phyloP scores from a whole-genome alignment of 768 basidiomycete species.

The Strobilomyces confusus region DNA sequence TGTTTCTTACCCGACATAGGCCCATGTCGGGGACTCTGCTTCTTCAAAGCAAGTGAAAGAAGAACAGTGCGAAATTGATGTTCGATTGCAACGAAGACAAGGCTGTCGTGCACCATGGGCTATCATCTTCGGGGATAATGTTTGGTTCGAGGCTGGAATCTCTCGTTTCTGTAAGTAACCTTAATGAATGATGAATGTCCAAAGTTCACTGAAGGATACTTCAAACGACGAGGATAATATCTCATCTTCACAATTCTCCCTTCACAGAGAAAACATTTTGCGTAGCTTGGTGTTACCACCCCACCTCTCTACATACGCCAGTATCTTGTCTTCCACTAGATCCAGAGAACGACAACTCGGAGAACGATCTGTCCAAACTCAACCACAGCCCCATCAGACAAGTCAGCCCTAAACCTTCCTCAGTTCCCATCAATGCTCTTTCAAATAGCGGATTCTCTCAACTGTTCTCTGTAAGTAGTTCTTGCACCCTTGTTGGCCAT shows the following conservation, averaged over 20 bases:
- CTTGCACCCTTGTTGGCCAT: slow-evolving; percentile 39
- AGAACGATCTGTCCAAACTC: slow-evolving; percentile 26
- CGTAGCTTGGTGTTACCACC: slow-evolving; percentile 31
- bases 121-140: slow-evolving; percentile 17
- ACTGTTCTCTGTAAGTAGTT: slow-evolving; percentile 31
- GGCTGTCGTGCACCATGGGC: slow-evolving; percentile 45
- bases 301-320: slow-evolving; percentile 22
- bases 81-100: slow-evolving; percentile 70
- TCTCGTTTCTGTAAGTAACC: slow-evolving; percentile 22
- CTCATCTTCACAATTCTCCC: slow-evolving; percentile 30
- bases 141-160: slow-evolving; percentile 25
- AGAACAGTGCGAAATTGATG: slow-evolving; percentile 60
- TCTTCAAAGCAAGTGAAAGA: slow-evolving; percentile 68
- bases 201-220: slow-evolving; percentile 32
- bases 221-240: slow-evolving; percentile 41
- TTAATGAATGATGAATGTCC: slow-evolving; percentile 7
- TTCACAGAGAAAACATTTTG: slow-evolving; percentile 42
- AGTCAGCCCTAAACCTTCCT: slow-evolving; percentile 19
- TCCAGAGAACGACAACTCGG: slow-evolving; percentile 33
- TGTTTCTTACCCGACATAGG: no score
- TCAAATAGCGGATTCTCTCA: slow-evolving; percentile 32
- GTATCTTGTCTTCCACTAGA: slow-evolving; percentile 38
- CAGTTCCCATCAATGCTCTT: slow-evolving; percentile 19
- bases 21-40: slow-evolving; percentile 35
- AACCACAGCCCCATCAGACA: slow-evolving; percentile 34